Base-by-base conservation (phyloP, 202 grass and related monocot species). In the Hordeum pubiflorum region DNA sequence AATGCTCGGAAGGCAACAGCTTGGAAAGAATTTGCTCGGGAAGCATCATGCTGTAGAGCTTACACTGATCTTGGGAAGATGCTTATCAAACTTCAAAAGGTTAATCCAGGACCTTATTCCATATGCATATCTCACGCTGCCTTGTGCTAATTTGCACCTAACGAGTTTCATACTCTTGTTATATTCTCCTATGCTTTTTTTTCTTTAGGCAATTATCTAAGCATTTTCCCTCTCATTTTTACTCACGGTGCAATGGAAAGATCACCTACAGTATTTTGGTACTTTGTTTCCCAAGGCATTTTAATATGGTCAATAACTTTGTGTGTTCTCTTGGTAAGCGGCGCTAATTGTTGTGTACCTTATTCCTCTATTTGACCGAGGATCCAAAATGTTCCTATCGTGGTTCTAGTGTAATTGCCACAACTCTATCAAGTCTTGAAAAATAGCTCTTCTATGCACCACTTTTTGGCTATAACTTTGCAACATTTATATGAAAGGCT, bases 1-100 rank as follows among this genome's bases (percentile, higher is more conserved):
- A 80, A 91, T 89, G 92, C 87, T 80, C 88, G 89, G 65, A 93
- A 57, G 79, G 87, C 80, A 55, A 79, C 73, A 62, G 74, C 83
- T 41, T 99, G 96, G 96, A 95, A 93, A 74, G 85, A 81, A 54
- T 99, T 99, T 93, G 92, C 90, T 81, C 79, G 31, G 75, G 92
- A 99, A 86, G 87, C 90, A 37, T 96, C 92, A 32, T 85, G 31
- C 9, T 96, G 92, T 85, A 87, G 43, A 79, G 81, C 90, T 81
- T 99, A 99, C 81, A 74, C 66, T 83, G 96, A 91, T 88, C 91
- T 99, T 58, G 96, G 96, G 80, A 91, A 82, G 87, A 90, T 99
- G 90, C 96, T 99, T 66, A 24, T 96, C 66, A 99, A 93, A 86
- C 89, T 99, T 80, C 65, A 89, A 85, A 96, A 89, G 41, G 96